Base-by-base conservation (phyloP, 1,139 yeast species). In the Lodderomyces elongisporus region DNA sequence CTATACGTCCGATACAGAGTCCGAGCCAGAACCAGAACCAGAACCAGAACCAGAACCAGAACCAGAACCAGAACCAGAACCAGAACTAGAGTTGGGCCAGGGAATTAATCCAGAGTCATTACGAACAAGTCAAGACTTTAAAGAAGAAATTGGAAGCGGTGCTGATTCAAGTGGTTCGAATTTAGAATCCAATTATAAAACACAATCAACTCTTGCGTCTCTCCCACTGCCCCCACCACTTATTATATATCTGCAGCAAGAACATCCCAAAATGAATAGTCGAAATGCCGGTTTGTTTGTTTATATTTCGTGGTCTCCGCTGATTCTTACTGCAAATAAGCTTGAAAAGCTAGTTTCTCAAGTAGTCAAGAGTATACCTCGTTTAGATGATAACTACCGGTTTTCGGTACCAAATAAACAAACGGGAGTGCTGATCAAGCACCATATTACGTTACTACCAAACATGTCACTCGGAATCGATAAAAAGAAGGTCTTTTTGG, bases 191-290 rank as follows among this genome's bases (percentile, higher is more conserved):
- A n/a, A n/a, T n/a, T n/a, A n/a, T n/a, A n/a, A n/a, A n/a, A n/a
- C n/a, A n/a, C n/a, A n/a, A n/a, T n/a, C n/a, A n/a, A n/a, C n/a
- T n/a, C n/a, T n/a, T n/a, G n/a, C n/a, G n/a, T n/a, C n/a, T n/a
- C n/a, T n/a, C n/a, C n/a, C n/a, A n/a, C n/a, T n/a, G n/a, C n/a
- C n/a, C n/a, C n/a, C n/a, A n/a, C n/a, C n/a, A n/a, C n/a, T n/a
- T n/a, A n/a, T n/a, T n/a, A n/a, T n/a, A n/a, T 43, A 31, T 25
- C 46, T 43, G 45, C 43, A 38, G 17, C 33, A 35, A 28, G 27
- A 36, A 21, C 34, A 36, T 28, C 32, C 35, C n/a, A 30, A 33
- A 32, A 26, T 16, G 20, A 12, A 16, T 6, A 29, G 25, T 15
- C 17, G 27, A 21, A 10, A 17, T n/a, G 9, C 40, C 7, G 12